Evolutionary conservation across 169 alveolate genomes (phyloP).

Genomic region (Plasmodium fragile): DNA sequence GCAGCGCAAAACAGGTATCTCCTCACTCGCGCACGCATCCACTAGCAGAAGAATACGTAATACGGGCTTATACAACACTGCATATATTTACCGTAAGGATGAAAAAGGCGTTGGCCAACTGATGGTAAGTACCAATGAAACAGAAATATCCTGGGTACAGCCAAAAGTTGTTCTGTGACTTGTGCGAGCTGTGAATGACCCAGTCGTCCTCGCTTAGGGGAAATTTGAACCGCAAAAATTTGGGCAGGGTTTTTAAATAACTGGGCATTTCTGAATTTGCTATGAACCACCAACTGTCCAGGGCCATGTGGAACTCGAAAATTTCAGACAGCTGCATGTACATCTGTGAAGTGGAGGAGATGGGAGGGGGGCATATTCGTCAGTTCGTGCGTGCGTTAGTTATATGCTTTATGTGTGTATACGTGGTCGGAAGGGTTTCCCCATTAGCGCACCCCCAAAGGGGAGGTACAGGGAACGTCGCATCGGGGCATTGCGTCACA

Average conservation of each 20-base stretch:
- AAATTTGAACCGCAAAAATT: conserved; percentile 80
- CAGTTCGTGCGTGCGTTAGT: conserved; percentile 29
- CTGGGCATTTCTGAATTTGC: conserved; percentile 79
- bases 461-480: neutral
- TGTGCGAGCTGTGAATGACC: conserved; percentile 75
- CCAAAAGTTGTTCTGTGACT: conserved; percentile 80
- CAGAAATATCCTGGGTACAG: conserved; percentile 83
- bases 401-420: neutral
- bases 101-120: conserved; percentile 82
- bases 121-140: conserved; percentile 84
- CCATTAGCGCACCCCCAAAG: neutral
- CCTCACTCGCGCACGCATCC: conserved; percentile 75
- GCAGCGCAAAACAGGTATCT: neutral
- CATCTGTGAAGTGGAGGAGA: conserved; percentile 28
- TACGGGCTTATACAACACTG: conserved; percentile 64
- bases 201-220: conserved; percentile 76
- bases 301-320: conserved; percentile 84
- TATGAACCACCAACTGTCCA: conserved; percentile 88
- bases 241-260: conserved; percentile 72
- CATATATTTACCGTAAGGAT: conserved; percentile 79
- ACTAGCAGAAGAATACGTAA: conserved; percentile 64
- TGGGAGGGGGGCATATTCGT: neutral
- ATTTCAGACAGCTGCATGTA: conserved; percentile 83
- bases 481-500: conserved; percentile 18
- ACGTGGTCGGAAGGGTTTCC: neutral